These are phyloP conservation scores for Dryas drummondii DNA, from an alignment of 306 rosid species.

Conservation along the genomic window DNA sequence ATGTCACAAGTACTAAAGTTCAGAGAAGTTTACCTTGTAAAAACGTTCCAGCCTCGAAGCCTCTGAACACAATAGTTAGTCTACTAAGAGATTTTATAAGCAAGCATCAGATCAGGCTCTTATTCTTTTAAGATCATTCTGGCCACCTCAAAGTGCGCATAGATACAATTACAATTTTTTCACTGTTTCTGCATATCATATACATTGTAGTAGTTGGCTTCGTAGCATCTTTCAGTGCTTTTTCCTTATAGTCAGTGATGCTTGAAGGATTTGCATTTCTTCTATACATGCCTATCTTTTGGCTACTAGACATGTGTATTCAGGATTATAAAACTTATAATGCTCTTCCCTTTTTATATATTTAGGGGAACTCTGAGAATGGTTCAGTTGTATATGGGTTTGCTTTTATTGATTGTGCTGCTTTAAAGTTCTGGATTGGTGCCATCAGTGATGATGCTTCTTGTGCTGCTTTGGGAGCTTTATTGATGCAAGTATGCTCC, in stretches of 20 bases:
- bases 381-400: constrained; percentile 77
- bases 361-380: constrained; percentile 52
- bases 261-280: constrained; percentile 9
- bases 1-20: neutral
- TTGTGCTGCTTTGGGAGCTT: constrained; percentile 83
- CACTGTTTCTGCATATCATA: neutral
- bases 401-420: constrained; percentile 94
- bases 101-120: neutral
- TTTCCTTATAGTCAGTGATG: constrained; percentile 1
- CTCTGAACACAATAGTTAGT: neutral
- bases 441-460: constrained; percentile 79
- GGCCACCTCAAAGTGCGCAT: neutral
- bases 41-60: neutral
- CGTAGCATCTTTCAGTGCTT: neutral
- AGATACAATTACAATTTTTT: neutral
- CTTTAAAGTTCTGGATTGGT: constrained; percentile 85
- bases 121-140: neutral
- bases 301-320: neutral
- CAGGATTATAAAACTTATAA: neutral
- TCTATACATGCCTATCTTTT: neutral
- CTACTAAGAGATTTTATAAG: neutral
- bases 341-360: neutral
- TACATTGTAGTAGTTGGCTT: neutral
- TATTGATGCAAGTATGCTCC: constrained; percentile 80
- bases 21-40: neutral